Evolutionary conservation across 495 filamentous ascomycete species (phyloP), one percentile per base, ranked within the genome.

Genomic region (Filosporella fistucella): DNA sequence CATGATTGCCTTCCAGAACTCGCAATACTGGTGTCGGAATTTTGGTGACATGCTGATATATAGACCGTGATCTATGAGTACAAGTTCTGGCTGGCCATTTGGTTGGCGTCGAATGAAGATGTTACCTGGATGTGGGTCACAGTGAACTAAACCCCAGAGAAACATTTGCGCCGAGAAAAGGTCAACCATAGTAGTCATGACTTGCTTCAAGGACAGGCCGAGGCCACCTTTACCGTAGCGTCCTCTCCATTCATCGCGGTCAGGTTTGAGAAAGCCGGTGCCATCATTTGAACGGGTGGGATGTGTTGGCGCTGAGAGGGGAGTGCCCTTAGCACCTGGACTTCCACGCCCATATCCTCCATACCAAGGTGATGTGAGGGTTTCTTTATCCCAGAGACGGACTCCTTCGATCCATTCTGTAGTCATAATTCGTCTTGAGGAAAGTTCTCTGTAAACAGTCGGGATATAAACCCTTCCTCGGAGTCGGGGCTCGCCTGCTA

Each of bases 351-450:
- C 77, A 70, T 80, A 77, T 17, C 88, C 86, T 18, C 89, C 89
- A 25, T 78, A 61, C 90, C 93, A 96, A 2, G 76, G 68, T 8
- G 71, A 69, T 0, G 77, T 84, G 51, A 96, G 81, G 16, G 82
- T 69, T 2, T 85, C 77, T 55, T 91, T 95, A 51, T 96, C 89
- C 85, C 89, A 95, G 7, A 98, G 71, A 16, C 89, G 76, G 2
- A 95, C 78, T 14, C 91, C 91, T 63, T 98, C 93, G 41, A 98
- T 89, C 93, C 93, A 98, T 60, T 98, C 91, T 1, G 93, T 88
- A 2, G 93, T 95, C 72, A 98, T 84, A 16, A 98, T 83, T 17
- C 93, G 78, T 54, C 73, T 84, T 8, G 87, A 90, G 56, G 81
- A 89, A 21, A 96, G 74, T 38, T 93, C 88, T 10, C 80, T 75